These are phyloP conservation scores for Acrodontium crateriforme DNA, from an alignment of 2,329 filamentous ascomycete genomes.

Conservation along the genomic window DNA sequence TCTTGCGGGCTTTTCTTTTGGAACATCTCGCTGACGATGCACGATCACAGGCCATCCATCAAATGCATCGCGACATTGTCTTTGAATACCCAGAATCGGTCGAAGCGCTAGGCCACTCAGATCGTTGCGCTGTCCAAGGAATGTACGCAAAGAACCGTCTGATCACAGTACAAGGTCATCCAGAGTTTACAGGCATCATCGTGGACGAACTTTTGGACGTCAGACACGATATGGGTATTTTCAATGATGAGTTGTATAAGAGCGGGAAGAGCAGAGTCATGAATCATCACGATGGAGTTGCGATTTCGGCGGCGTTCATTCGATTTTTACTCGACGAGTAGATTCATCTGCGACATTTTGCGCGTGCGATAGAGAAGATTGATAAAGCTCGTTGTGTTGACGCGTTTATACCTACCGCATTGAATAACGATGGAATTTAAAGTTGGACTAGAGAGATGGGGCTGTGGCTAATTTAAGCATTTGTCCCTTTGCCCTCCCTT, in stretches of 20 bases:
- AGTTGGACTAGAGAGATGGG: no score
- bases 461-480: no score
- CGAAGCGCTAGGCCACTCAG: slow-evolving; percentile 49
- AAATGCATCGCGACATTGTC: slow-evolving; percentile 78
- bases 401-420: no score
- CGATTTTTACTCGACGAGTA: slow-evolving; percentile 55
- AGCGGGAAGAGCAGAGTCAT: slow-evolving; percentile 54
- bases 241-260: slow-evolving; percentile 53
- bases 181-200: slow-evolving; percentile 65
- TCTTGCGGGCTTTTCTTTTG: slow-evolving; percentile 20
- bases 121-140: slow-evolving; percentile 59
- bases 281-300: slow-evolving; percentile 64
- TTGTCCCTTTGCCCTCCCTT: no score
- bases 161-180: slow-evolving; percentile 74
- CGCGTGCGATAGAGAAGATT: slow-evolving; percentile 1
- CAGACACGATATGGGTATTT: slow-evolving; percentile 53
- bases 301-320: slow-evolving; percentile 60
- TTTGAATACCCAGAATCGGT: slow-evolving; percentile 48
- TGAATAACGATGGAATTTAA: no score
- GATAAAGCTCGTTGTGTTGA: no score
- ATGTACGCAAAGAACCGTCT: slow-evolving; percentile 56
- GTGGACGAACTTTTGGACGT: slow-evolving; percentile 52
- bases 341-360: not conserved
- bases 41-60: slow-evolving; percentile 55
- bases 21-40: slow-evolving; percentile 2